These are phyloP conservation scores for Penicillium roqueforti DNA, from an alignment of 495 filamentous ascomycete species.

Conservation along the genomic window DNA sequence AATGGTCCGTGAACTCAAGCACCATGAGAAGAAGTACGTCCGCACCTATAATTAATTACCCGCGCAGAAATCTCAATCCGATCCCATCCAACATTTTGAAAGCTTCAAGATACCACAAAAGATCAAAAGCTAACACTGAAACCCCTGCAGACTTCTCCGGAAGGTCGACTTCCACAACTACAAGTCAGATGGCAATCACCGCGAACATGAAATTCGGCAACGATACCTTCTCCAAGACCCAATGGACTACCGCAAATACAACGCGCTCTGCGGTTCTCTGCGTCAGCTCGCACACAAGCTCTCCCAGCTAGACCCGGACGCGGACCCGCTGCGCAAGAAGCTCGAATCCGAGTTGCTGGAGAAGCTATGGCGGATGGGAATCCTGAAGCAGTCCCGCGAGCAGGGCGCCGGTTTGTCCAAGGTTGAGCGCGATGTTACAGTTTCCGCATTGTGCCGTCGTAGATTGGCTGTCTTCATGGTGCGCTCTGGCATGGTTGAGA, in stretches of 20 bases:
- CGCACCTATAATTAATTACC: not conserved
- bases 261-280: conserved; percentile 76
- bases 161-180: conserved; percentile 97
- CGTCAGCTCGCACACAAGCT: conserved; percentile 85
- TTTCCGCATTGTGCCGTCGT: conserved; percentile 75
- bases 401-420: conserved; percentile 60
- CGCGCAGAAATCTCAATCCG: not conserved
- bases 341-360: conserved; percentile 79
- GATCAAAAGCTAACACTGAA: conserved; percentile 10
- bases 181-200: conserved; percentile 81
- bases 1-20: conserved; percentile 90
- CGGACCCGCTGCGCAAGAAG: conserved; percentile 70
- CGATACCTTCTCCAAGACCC: conserved; percentile 87
- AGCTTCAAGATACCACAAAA: not conserved
- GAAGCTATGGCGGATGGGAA: conserved; percentile 88
- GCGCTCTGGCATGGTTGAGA: conserved; percentile 82
- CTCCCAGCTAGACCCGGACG: conserved; percentile 67
- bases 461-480: conserved; percentile 85
- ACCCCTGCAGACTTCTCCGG: conserved; percentile 56
- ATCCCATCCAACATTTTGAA: not conserved
- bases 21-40: conserved; percentile 74
- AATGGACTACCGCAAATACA: conserved; percentile 85
- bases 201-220: conserved; percentile 70
- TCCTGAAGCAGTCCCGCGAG: conserved; percentile 62
- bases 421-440: conserved; percentile 83